Conservation (phyloP, 2,329 filamentous ascomycete species). For the Exophiala spinifera region DNA sequence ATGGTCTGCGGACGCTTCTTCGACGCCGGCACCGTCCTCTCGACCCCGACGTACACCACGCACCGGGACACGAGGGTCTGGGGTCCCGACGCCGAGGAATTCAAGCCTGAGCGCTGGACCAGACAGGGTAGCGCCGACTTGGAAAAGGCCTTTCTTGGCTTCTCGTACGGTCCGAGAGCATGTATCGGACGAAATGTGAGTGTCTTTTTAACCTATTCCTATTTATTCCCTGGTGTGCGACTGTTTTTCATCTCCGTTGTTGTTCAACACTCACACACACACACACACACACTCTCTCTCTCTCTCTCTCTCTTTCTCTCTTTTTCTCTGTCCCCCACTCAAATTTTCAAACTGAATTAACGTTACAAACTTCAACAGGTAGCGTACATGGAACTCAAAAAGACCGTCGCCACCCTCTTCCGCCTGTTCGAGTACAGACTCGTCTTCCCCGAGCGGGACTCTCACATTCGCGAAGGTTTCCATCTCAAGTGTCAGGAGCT, state of each 20-base stretch:
- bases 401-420: slow-evolving; percentile 6
- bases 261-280: too few species aligned
- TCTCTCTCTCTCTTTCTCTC: not conserved
- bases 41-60: slow-evolving; percentile 41
- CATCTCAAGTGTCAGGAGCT: slow-evolving; percentile 7
- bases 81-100: slow-evolving; percentile 33
- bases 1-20: slow-evolving; percentile 1
- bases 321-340: not conserved
- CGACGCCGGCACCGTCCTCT: slow-evolving; percentile 36
- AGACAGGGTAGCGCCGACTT: not conserved
- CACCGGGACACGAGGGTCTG: slow-evolving; percentile 37
- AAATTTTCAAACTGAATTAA: too few species aligned
- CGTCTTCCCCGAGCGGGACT: not conserved
- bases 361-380: not conserved
- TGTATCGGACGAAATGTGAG: slow-evolving; percentile 7
- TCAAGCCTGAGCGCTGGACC: slow-evolving; percentile 38
- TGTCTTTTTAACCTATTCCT: too few species aligned
- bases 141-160: slow-evolving; percentile 3
- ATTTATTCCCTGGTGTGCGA: too few species aligned
- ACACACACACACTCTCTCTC: not conserved
- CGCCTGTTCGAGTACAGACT: slow-evolving; percentile 3
- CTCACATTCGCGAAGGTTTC: slow-evolving; percentile 5
- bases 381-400: slow-evolving; percentile 7
- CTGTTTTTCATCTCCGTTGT: too few species aligned
- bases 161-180: slow-evolving; percentile 25